Conservation (phyloP, 2,329 filamentous ascomycete genomes). For the Aspergillus sp. region DNA sequence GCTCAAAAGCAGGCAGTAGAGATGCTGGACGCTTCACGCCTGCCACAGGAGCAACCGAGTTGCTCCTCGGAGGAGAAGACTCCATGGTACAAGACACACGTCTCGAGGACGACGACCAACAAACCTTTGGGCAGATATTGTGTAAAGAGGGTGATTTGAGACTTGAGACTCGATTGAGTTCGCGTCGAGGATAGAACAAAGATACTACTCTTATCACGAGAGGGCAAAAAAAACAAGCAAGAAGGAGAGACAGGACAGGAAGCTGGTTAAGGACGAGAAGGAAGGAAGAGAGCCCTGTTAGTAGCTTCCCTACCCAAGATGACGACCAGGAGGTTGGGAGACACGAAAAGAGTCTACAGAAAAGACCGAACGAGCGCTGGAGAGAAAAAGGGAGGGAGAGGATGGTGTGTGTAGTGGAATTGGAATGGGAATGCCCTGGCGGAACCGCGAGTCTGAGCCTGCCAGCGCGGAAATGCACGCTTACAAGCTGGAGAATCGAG, state of each 20-base stretch:
- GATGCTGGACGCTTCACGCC: conserved; percentile 49
- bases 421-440: conserved; percentile 38
- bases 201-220: conserved; percentile 14
- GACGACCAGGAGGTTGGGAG: conserved; percentile 24
- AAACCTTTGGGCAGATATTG: conserved; percentile 5
- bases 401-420: conserved; percentile 36
- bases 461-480: conserved; percentile 42
- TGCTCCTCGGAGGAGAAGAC: conserved; percentile 40
- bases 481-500: conserved; percentile 32
- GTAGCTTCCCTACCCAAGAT: conserved; percentile 15
- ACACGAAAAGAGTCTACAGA: conserved; percentile 23
- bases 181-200: conserved; percentile 22
- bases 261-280: conserved; percentile 19
- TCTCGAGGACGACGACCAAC: conserved; percentile 3
- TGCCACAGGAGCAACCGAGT: conserved; percentile 33
- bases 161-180: conserved; percentile 21
- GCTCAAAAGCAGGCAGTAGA: conserved; percentile 51
- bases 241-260: conserved; percentile 12
- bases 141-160: conserved; percentile 5
- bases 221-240: conserved; percentile 15
- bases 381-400: conserved; percentile 22
- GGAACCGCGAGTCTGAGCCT: conserved; percentile 22
- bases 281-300: conserved; percentile 19
- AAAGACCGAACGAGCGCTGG: conserved; percentile 24
- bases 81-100: conserved; percentile 32